These are phyloP conservation scores for Ceratobasidium sp. DNA, from an alignment of 1,284 basidiomycete species.

Conservation along the genomic window DNA sequence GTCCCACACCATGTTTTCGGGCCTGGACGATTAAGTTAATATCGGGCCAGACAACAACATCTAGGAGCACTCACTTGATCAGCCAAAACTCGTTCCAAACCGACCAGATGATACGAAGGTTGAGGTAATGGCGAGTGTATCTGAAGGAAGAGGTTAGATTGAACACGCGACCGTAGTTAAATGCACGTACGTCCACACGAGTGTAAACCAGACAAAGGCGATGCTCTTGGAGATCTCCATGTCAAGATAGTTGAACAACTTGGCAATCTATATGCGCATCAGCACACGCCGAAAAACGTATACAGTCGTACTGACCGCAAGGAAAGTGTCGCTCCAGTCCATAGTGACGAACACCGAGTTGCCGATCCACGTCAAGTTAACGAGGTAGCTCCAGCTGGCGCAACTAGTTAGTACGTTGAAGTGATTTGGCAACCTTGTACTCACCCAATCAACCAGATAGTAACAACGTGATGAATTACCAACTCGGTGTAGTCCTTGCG, in stretches of 20 bases:
- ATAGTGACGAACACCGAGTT: slow-evolving; percentile 90
- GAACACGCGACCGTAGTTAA: background rate
- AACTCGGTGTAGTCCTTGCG: slow-evolving; percentile 91
- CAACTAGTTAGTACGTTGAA: slow-evolving; percentile 13
- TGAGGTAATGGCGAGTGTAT: slow-evolving; percentile 96
- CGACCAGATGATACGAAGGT: slow-evolving; percentile 85
- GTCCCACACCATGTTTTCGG: slow-evolving; percentile 66
- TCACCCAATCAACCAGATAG: slow-evolving; percentile 91
- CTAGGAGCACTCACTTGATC: slow-evolving; percentile 68
- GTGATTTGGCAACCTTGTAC: background rate
- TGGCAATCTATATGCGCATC: slow-evolving; percentile 65
- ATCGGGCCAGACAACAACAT: slow-evolving; percentile 2
- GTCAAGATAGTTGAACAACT: slow-evolving; percentile 86
- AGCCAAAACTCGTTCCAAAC: slow-evolving; percentile 83
- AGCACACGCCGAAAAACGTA: slow-evolving; percentile 8
- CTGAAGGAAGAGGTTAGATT: slow-evolving; percentile 52
- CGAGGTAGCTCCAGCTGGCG: slow-evolving; percentile 82
- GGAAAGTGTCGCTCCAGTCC: slow-evolving; percentile 92
- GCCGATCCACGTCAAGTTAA: slow-evolving; percentile 87
- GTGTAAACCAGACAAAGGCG: slow-evolving; percentile 72
- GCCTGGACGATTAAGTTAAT: background rate
- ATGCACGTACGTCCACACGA: slow-evolving; percentile 78
- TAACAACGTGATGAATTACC: slow-evolving; percentile 88
- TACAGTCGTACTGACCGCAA: slow-evolving; percentile 67
- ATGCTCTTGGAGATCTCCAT: slow-evolving; percentile 67